phyloP scores from a whole-genome alignment of 352 stramenopile species.

The Phytopythium ostracodes region DNA sequence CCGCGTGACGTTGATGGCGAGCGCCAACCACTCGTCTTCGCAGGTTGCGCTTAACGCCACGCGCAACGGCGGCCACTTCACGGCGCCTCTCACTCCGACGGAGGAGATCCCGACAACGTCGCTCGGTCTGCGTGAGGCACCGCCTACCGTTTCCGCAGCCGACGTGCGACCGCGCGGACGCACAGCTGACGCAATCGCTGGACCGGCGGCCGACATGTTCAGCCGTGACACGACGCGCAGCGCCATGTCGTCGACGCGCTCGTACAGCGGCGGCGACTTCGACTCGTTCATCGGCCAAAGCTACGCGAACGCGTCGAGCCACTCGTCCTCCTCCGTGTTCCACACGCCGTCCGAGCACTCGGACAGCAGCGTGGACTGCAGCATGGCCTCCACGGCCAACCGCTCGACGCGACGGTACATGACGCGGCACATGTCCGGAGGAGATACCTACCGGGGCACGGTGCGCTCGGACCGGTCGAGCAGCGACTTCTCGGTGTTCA shows the following conservation, averaged over 20 bases:
- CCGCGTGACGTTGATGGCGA: slow-evolving; percentile 27
- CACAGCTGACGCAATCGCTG: slow-evolving; percentile 15
- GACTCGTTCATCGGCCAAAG: slow-evolving; percentile 23
- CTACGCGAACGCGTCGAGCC: neutral
- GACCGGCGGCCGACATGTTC: slow-evolving; percentile 15
- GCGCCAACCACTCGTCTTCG: slow-evolving; percentile 14
- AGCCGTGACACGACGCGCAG: slow-evolving; percentile 13
- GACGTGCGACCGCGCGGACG: neutral
- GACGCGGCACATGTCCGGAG: slow-evolving; percentile 7
- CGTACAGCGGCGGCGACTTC: slow-evolving; percentile 15
- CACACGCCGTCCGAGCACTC: slow-evolving; percentile 9
- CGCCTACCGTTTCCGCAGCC: neutral
- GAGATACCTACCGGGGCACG: slow-evolving; percentile 16
- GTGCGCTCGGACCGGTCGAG: slow-evolving; percentile 24
- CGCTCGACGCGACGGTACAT: slow-evolving; percentile 3
- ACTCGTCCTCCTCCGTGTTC: slow-evolving; percentile 5
- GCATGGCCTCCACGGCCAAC: slow-evolving; percentile 10
- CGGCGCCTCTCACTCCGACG: slow-evolving; percentile 24
- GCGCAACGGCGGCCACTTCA: slow-evolving; percentile 13
- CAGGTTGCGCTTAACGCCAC: slow-evolving; percentile 9
- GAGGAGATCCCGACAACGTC: slow-evolving; percentile 31
- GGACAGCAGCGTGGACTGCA: slow-evolving; percentile 7
- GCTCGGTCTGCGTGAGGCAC: slow-evolving; percentile 10
- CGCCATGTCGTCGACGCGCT: slow-evolving; percentile 26
- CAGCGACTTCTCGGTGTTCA: slow-evolving; percentile 38